Base-by-base conservation (phyloP, 192 early-diverging fungal species). In the Haplosporangium gracile region DNA sequence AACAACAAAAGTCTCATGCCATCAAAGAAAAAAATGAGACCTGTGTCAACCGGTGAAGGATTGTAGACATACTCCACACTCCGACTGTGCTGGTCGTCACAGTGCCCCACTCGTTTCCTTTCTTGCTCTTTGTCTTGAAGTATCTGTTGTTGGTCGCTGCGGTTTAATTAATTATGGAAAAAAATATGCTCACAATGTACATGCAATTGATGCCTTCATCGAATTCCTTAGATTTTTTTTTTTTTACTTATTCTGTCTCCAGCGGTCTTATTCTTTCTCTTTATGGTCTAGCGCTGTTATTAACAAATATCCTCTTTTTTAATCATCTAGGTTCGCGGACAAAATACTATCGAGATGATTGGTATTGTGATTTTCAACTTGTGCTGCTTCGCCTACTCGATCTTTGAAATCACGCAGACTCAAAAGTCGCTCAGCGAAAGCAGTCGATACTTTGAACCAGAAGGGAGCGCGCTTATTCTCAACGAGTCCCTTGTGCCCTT, bases 311-410 rank as follows among this genome's bases (percentile, higher is more conserved):
- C 69, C 40, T 34, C 15, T 26, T 29, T 47, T 68, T 36, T 13
- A 26, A 32, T 26, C 53, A 45, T 71, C n/a, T 88, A 95, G 94
- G 89, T 95, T 10, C 92, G 88, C 26, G 88, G 92, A 18, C 89
- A 95, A 87, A 96, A 96, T 78, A 95, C 94, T 24, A 95, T 96
- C 70, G 94, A 96, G 78, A 91, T 95, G 65, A 91, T 94, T 71
- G 92, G 88, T 2, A 92, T 94, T 55, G 85, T 95, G 13, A 69
- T 92, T n/a, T 95, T 95, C 89, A 94, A 95, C 82, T 29, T 91
- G 4, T 92, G 90, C 81, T 92, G 92, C 32, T 92, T 94, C 47
- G 85, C 85, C 43, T 96, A 96, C 85, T 88, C 91, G 32, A 87
- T 94, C 15, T 96, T 96, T 73, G 94, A 96, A 77, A 91, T 92